These are phyloP conservation scores for Pyrenophora seminiperda DNA, from an alignment of 2,329 filamentous ascomycete species.

Conservation along the genomic window DNA sequence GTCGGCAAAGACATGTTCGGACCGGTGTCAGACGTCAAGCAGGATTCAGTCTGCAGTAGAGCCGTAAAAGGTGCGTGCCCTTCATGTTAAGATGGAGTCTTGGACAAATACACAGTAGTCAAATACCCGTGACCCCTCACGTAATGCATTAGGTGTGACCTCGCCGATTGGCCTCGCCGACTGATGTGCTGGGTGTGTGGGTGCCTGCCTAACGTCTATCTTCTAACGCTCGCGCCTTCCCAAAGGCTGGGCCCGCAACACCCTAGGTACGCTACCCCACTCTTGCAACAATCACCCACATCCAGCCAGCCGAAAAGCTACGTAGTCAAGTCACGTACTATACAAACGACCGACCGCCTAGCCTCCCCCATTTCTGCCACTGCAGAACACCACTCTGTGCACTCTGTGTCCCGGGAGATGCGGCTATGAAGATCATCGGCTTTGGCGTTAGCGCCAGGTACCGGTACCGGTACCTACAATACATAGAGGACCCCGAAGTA, in stretches of 20 bases:
- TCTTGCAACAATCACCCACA: slow-evolving; percentile 17
- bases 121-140: slow-evolving; percentile 21
- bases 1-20: slow-evolving; percentile 37
- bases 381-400: slow-evolving; percentile 21
- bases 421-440: slow-evolving; percentile 8
- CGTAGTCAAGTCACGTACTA: neutral
- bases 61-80: neutral
- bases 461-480: too few relatives aligned
- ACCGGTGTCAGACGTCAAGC: slow-evolving; percentile 1
- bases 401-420: slow-evolving; percentile 31
- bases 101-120: neutral
- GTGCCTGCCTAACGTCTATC: slow-evolving; percentile 4
- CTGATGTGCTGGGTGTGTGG: neutral
- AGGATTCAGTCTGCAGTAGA: neutral
- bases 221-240: slow-evolving; percentile 5
- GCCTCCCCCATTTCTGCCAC: slow-evolving; percentile 38
- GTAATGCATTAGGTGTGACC: too few relatives aligned
- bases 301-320: slow-evolving; percentile 1
- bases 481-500: slow-evolving; percentile 30
- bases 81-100: slow-evolving; percentile 12
- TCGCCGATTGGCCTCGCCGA: slow-evolving; percentile 26
- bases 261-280: slow-evolving; percentile 41
- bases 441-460: slow-evolving; percentile 31
- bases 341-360: too few relatives aligned
- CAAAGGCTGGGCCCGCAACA: slow-evolving; percentile 7